phyloP scores from a whole-genome alignment of 805 yeast species.

The Dipodascus geniculatus region DNA sequence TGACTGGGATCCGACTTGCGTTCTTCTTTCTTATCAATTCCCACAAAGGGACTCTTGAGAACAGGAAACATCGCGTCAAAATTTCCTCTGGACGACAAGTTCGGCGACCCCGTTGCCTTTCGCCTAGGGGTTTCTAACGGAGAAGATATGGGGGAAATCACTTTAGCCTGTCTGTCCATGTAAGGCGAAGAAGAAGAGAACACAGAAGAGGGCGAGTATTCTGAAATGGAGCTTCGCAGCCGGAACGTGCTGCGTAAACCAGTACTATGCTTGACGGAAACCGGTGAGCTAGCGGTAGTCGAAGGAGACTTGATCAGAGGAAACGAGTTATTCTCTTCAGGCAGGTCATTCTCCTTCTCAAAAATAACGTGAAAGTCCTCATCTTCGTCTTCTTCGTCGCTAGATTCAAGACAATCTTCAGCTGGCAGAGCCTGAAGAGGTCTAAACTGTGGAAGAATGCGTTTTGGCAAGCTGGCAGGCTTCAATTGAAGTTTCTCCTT shows the following conservation, averaged over 20 bases:
- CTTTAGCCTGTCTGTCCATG: neutral
- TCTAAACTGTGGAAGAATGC: neutral
- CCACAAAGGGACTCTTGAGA: neutral
- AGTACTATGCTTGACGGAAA: neutral
- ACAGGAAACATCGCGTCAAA: neutral
- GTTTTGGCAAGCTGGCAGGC: neutral
- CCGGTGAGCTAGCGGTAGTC: neutral
- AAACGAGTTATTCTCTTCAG: neutral
- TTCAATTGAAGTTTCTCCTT: neutral
- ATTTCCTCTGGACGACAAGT: neutral
- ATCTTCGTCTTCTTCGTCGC: slow-evolving; percentile 1
- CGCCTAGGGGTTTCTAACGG: neutral
- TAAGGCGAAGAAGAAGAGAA: neutral
- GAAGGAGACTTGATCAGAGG: neutral
- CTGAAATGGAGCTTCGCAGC: neutral
- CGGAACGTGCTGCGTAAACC: neutral
- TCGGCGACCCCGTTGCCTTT: neutral
- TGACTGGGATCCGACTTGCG: too few relatives aligned
- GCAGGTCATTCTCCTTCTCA: neutral
- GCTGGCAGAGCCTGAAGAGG: neutral
- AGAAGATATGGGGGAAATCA: neutral
- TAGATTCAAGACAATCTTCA: neutral
- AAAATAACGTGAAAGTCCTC: neutral
- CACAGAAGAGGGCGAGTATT: neutral
- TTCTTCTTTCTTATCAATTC: neutral